These are phyloP conservation scores for Eutypa lata DNA, from an alignment of 2,329 filamentous ascomycete species.

Conservation along the genomic window DNA sequence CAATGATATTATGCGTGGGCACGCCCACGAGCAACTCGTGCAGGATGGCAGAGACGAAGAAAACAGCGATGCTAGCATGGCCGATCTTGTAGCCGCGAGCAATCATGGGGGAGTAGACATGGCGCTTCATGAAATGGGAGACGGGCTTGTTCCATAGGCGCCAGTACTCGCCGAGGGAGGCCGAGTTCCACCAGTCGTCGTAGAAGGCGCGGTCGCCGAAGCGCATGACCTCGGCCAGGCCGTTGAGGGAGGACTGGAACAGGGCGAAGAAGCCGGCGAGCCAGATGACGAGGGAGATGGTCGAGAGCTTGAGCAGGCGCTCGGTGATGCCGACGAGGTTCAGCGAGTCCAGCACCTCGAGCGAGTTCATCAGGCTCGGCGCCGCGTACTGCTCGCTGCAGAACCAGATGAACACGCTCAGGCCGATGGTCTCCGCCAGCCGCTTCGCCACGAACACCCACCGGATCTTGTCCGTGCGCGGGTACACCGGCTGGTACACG, in stretches of 20 bases:
- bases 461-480: slow-evolving; percentile 74
- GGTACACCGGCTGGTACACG: slow-evolving; percentile 95
- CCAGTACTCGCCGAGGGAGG: slow-evolving; percentile 86
- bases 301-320: slow-evolving; percentile 89
- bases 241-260: slow-evolving; percentile 91
- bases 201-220: slow-evolving; percentile 97
- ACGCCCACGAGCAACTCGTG: slow-evolving; percentile 93
- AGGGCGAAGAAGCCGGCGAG: slow-evolving; percentile 95
- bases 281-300: slow-evolving; percentile 95
- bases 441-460: slow-evolving; percentile 88
- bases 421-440: slow-evolving; percentile 69
- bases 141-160: slow-evolving; percentile 97
- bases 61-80: slow-evolving; percentile 75
- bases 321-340: slow-evolving; percentile 81
- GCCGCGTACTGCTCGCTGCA: slow-evolving; percentile 91
- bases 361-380: slow-evolving; percentile 83
- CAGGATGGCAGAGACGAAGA: slow-evolving; percentile 81
- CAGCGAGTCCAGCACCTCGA: slow-evolving; percentile 79
- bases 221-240: slow-evolving; percentile 80
- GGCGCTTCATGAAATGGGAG: slow-evolving; percentile 92
- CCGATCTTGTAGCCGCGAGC: slow-evolving; percentile 74
- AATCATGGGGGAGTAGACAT: slow-evolving; percentile 85
- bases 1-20: slow-evolving; percentile 90
- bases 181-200: slow-evolving; percentile 96
- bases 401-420: slow-evolving; percentile 93